Evolutionary conservation across 139 green algal genomes (phyloP), one percentile per base, ranked within the genome.

Genomic region (Dunaliella primolecta): DNA sequence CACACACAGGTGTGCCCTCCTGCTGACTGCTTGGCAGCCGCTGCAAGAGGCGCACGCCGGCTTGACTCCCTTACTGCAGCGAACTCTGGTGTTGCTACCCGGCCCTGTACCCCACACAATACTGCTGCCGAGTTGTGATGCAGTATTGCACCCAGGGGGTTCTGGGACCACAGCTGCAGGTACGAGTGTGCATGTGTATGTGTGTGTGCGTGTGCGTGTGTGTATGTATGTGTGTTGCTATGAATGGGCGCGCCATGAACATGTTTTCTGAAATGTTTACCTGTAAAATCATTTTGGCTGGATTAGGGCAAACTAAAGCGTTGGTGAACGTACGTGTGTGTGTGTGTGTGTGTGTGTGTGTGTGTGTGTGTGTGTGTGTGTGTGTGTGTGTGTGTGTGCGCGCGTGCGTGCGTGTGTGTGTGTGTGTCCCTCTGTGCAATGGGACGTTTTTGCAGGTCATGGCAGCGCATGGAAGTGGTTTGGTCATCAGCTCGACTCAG

Each of bases 91-190:
- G 30, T 77, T 87, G 77, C 29, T 86, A 21, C 11, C 23, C 15
- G 36, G 56, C 30, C 34, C 85, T 1, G 82, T 91, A 1, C 79
- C 89, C 0, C 93, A 96, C 57, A 81, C 90, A 29, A 25, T 84
- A 82, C 75, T 95, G 83, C 85, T 96, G 76, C 89, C 89, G 0
- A 32, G 15, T 23, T 93, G 87, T 57, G 31, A 80, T 23, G 80
- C 81, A 0, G 72, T 94, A 30, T 36, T 96, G 72, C 93, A 96
- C 83, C 90, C 91, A 33, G 92, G 87, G 15, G 92, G 92, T 23
- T 91, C 89, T 0, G 92, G 91, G 21, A 91, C 92, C 0, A 88
- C 85, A 2, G 91, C 89, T 0, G 89, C 91, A 36, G 55, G 64
- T 81, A 34, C 74, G 83, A n/a, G 70, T 76, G 83, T 46, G 83